These are phyloP conservation scores for Phylloporus arenicola DNA, from an alignment of 768 basidiomycete species.

Conservation along the genomic window DNA sequence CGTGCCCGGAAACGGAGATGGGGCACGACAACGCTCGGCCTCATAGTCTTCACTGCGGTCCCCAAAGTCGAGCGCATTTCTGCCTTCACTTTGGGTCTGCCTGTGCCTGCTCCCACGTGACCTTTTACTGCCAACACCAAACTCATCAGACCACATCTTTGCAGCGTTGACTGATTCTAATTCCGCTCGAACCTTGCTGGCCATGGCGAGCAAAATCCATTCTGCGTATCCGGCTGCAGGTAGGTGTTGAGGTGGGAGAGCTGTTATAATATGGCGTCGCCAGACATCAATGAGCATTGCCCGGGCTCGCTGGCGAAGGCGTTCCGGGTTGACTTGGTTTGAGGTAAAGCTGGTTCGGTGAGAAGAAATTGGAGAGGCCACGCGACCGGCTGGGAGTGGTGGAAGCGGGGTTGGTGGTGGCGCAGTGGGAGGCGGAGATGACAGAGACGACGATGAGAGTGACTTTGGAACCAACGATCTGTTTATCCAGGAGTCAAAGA, in stretches of 20 bases:
- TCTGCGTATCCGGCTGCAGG: slow-evolving; percentile 31
- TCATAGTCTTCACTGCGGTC: slow-evolving; percentile 16
- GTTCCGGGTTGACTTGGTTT: slow-evolving; percentile 28
- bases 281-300: slow-evolving; percentile 64
- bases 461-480: slow-evolving; percentile 31
- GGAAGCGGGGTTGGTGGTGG: slow-evolving; percentile 28
- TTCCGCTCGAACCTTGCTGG: slow-evolving; percentile 14
- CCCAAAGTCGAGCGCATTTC: slow-evolving; percentile 36
- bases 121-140: background rate
- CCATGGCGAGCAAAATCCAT: slow-evolving; percentile 29
- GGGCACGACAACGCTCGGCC: slow-evolving; percentile 26
- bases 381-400: slow-evolving; percentile 26
- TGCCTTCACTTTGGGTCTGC: slow-evolving; percentile 39
- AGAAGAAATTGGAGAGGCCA: slow-evolving; percentile 25
- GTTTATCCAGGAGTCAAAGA: slow-evolving; percentile 3
- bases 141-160: background rate
- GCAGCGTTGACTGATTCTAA: slow-evolving; percentile 11
- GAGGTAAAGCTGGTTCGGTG: slow-evolving; percentile 6
- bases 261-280: slow-evolving; percentile 53
- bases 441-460: slow-evolving; percentile 20
- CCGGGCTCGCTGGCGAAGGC: slow-evolving; percentile 56
- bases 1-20: slow-evolving; percentile 16
- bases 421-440: slow-evolving; percentile 16
- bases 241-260: slow-evolving; percentile 36
- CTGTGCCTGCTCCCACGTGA: slow-evolving; percentile 40